Base-by-base conservation (phyloP, 495 filamentous ascomycete species). In the Umbilicaria muhlenbergii region DNA sequence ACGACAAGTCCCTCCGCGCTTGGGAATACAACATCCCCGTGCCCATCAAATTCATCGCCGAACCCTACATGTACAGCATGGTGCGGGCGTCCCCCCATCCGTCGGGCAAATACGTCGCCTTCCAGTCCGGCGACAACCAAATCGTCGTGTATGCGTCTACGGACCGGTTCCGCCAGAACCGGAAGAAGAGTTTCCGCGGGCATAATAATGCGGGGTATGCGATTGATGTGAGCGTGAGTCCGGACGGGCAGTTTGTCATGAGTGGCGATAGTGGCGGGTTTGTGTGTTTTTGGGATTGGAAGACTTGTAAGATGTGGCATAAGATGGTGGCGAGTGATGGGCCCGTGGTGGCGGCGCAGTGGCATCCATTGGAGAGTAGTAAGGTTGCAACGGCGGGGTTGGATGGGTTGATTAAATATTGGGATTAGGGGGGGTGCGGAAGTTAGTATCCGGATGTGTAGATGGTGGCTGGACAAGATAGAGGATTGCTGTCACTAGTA, bases 1-100 rank as follows among this genome's bases (percentile, higher is more conserved):
- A 99, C 63, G 91, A 99, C 65, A 92, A 94, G 60, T 88, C 81
- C 19, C 68, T 99, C 19, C 77, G 91, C 44, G 89, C 88, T 7
- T 98, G 91, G 91, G 92, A 96, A 66, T 94, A 92, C 64, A 84
- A 84, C 47, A 96, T 98, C 55, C 88, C 88, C 5, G 86, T 94
- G 0, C 75, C 86, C 36, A 83, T 91, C 70, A 85, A 82, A 52
- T 81, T 86, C 65, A 84, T 86, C 54, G 87, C 88, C 34, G 92
- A 98, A 60, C 87, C 91, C 17, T 82, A 93, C 69, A 95, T 96
- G 89, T 96, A 86, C 61, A 74, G 83, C 14, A 78, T 96, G 64
- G 85, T 83, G 2, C 79, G 84, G 10, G 77, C 85, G 1, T 66
- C 85, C 0, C 59, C 80, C 15, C 91, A 98, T 52, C 91, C 91